A percentile compares a stretch with the other conserved stretches of the same genome.
phyloP scores from a whole-genome alignment of 2,329 filamentous ascomycete genomes.

The Thielaviopsis musarum region DNA sequence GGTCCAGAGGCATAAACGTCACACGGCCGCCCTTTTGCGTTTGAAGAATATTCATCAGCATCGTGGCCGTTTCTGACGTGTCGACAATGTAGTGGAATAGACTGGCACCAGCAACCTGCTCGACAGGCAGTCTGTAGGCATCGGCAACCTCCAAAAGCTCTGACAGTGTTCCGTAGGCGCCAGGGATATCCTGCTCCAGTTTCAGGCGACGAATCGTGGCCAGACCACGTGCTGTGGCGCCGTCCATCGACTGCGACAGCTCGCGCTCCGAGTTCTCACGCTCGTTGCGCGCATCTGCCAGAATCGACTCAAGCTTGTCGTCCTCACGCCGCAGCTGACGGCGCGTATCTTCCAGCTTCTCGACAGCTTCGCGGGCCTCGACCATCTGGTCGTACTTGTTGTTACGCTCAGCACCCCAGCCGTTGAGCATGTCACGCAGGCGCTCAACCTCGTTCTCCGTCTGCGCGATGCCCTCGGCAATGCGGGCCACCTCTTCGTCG shows the following conservation, averaged over 20 bases:
- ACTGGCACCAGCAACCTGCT: constrained; percentile 82
- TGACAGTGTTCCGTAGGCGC: constrained; percentile 81
- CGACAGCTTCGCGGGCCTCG: constrained; percentile 59
- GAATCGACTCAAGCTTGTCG: constrained; percentile 64
- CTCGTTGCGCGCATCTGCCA: constrained; percentile 60
- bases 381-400: constrained; percentile 58
- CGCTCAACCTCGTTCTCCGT: constrained; percentile 57
- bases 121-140: constrained; percentile 71
- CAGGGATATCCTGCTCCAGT: constrained; percentile 59
- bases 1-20: constrained; percentile 86
- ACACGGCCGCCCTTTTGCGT: constrained; percentile 68
- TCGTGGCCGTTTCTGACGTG: constrained; percentile 71
- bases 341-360: constrained; percentile 69
- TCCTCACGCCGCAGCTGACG: constrained; percentile 81
- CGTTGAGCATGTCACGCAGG: constrained; percentile 57
- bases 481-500: constrained; percentile 59
- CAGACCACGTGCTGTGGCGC: constrained; percentile 69
- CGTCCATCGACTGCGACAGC: constrained; percentile 75
- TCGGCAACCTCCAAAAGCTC: constrained; percentile 83
- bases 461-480: constrained; percentile 53
- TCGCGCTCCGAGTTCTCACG: constrained; percentile 60
- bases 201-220: constrained; percentile 75
- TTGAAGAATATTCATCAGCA: constrained; percentile 63
- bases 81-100: constrained; percentile 96
- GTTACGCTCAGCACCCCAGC: constrained; percentile 58